Base-by-base conservation (phyloP, 352 stramenopile genomes). In the Phytophthora citricola region DNA sequence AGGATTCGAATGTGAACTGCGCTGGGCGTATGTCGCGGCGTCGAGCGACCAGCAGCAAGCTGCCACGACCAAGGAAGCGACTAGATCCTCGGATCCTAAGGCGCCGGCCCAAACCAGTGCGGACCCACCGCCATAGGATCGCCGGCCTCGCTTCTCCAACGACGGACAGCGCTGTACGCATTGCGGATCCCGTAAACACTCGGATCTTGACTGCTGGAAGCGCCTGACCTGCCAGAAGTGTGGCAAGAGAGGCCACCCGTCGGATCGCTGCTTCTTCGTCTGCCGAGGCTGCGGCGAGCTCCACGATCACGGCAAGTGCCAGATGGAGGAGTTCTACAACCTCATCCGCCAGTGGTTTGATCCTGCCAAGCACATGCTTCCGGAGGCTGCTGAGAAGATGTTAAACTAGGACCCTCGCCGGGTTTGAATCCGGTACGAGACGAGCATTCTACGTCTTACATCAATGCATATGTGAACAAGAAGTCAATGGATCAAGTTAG, bases 341-440 rank as follows among this genome's bases (percentile, higher is more conserved):
- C 4, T 26, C n/a, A 57, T 59, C 12, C 26, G 52, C 15, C 6
- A 49, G 14, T 50, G 51, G 51, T 58, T 40, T 15, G 40, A 36
- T 8, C 4, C 29, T 15, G 43, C 3, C 39, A 60, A 41, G n/a
- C 17, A 20, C 10, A 29, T 2, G 43, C 53, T 20, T 20, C 17
- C 17, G 17, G 17, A 44, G 53, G 5, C 45, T 62, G 20, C 17
- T 0, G 17, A 20, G 17, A 20, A 20, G 17, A 20, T 20, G 17
- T 20, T 17, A 20, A 20, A 20, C 31, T 62, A 62, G 41, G 22
- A 53, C 17, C 41, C 54, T 62, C 54, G 31, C 29, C 43, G 46
- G 54, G n/a, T 62, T 54, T 4, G 31, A 62, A 54, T 38, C 54
- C 38, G 43, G 54, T 52, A 62, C 41, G 54, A 62, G 41, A 24